Conservation (phyloP, 108 stramenopile genomes). For the Discostella pseudostelligera region DNA sequence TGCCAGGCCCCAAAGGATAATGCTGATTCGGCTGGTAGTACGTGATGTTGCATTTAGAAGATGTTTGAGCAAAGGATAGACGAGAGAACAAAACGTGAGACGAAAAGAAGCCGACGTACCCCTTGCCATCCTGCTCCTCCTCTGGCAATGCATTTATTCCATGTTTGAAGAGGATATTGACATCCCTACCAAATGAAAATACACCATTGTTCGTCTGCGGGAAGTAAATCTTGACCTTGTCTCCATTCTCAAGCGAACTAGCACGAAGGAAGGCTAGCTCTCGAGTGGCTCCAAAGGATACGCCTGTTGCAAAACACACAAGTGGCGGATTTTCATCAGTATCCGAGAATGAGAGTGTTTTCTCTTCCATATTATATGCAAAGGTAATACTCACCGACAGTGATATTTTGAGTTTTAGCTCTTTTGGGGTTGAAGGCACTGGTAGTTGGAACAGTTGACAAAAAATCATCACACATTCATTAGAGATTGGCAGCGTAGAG, state of each 20-base stretch:
- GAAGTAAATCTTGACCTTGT: constrained; percentile 74
- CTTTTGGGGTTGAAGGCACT: constrained; percentile 77
- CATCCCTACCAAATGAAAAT: constrained; percentile 85
- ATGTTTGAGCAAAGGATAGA: no score
- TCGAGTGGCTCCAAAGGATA: constrained; percentile 73
- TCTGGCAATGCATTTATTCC: constrained; percentile 74
- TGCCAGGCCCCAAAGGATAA: constrained; percentile 84
- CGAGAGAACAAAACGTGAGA: no score
- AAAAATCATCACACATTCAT: no score
- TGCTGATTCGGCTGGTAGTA: constrained; percentile 50
- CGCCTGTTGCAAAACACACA: constrained; percentile 34
- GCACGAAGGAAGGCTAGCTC: constrained; percentile 82
- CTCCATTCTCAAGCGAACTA: constrained; percentile 29
- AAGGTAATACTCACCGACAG: constrained; percentile 54
- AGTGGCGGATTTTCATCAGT: no score
- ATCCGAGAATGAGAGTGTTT: no score
- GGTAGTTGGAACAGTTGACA: not conserved
- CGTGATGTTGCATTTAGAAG: no score
- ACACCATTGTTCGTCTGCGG: constrained; percentile 87
- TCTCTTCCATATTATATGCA: no score
- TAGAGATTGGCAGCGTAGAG: no score
- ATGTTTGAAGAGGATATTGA: constrained; percentile 83
- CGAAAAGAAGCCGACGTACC: constrained; percentile 10
- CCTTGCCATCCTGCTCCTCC: constrained; percentile 69
- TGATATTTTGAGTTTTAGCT: constrained; percentile 83